A percentile compares a stretch with the other conserved stretches of the same genome.
These are phyloP conservation scores for Meyerozyma smithsonii DNA, from an alignment of 1,139 yeast genomes.

Conservation along the genomic window DNA sequence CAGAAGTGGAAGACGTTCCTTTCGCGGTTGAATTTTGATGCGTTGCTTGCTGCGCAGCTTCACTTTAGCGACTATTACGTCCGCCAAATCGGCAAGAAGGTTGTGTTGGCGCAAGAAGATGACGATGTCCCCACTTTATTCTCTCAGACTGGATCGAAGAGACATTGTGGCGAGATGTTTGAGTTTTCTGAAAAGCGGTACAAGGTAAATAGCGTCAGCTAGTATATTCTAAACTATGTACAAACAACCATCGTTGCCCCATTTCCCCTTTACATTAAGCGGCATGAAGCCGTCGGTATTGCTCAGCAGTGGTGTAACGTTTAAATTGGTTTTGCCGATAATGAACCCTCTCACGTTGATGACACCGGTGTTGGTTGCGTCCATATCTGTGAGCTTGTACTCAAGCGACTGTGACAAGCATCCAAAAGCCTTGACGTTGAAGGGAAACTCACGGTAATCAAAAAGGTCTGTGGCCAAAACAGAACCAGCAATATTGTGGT, in stretches of 20 bases:
- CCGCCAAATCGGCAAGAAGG: conserved; percentile 32
- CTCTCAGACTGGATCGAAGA: conserved; percentile 13
- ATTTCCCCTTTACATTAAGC: conserved; percentile 40
- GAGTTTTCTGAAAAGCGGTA: conserved; percentile 5
- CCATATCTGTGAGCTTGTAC: conserved; percentile 36
- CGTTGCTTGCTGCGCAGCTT: conserved; percentile 18
- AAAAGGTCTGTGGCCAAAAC: conserved; percentile 53
- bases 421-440: conserved; percentile 29
- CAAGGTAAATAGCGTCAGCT: conserved; percentile 6
- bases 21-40: conserved; percentile 15
- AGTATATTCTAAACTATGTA: conserved; percentile 22
- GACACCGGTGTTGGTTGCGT: conserved; percentile 39
- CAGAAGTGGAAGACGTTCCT: conserved; percentile 31
- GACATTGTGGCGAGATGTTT: conserved; percentile 13
- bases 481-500: conserved; percentile 51
- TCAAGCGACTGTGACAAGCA: conserved; percentile 49
- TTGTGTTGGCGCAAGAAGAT: conserved; percentile 16
- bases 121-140: conserved; percentile 15
- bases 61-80: conserved; percentile 29
- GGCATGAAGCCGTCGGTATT: conserved; percentile 8
- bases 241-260: conserved; percentile 74
- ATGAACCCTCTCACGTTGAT: conserved; percentile 61
- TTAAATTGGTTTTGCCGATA: conserved; percentile 45
- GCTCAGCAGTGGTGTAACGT: conserved; percentile 47
- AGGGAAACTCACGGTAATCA: conserved; percentile 51